Evolutionary conservation across 1,139 yeast genomes (phyloP).

Genomic region (Yamadazyma epiphylla): DNA sequence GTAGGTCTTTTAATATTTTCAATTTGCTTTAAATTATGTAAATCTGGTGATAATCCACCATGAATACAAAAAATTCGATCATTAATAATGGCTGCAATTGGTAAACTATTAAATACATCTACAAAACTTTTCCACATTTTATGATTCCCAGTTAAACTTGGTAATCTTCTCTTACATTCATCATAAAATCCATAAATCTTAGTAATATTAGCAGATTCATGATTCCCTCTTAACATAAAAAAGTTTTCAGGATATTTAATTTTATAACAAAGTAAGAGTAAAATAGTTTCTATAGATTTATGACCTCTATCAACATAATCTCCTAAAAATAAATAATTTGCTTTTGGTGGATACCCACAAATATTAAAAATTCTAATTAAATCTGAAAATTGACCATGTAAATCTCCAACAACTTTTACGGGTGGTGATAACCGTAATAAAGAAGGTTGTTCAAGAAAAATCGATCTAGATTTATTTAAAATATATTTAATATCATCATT

Average conservation of each 20-base stretch:
- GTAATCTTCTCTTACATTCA: slow-evolving; percentile 75
- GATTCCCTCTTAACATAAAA: slow-evolving; percentile 80
- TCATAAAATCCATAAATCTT: slow-evolving; percentile 86
- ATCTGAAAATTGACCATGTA: slow-evolving; percentile 82
- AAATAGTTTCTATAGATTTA: slow-evolving; percentile 76
- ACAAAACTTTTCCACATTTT: slow-evolving; percentile 74
- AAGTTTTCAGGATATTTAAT: slow-evolving; percentile 81
- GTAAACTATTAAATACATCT: slow-evolving; percentile 82
- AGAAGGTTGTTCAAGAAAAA: slow-evolving; percentile 75
- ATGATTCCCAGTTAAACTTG: slow-evolving; percentile 41
- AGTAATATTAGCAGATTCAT: slow-evolving; percentile 80
- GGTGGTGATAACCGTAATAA: slow-evolving; percentile 76
- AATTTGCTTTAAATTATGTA: slow-evolving; percentile 62
- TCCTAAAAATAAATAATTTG: slow-evolving; percentile 77
- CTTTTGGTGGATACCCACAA: slow-evolving; percentile 77
- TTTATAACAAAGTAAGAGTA: slow-evolving; percentile 68
- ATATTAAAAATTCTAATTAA: slow-evolving; percentile 67
- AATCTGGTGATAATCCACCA: slow-evolving; percentile 83
- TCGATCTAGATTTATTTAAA: slow-evolving; percentile 63
- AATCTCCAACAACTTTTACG: slow-evolving; percentile 82
- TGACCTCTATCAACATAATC: slow-evolving; percentile 87
- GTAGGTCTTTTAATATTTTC: slow-evolving; percentile 75
- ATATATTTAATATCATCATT: slow-evolving; percentile 58
- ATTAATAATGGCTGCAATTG: slow-evolving; percentile 82
- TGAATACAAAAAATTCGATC: slow-evolving; percentile 86